Evolutionary conservation across 169 alveolate species (phyloP).

Genomic region (Babesia ovis): DNA sequence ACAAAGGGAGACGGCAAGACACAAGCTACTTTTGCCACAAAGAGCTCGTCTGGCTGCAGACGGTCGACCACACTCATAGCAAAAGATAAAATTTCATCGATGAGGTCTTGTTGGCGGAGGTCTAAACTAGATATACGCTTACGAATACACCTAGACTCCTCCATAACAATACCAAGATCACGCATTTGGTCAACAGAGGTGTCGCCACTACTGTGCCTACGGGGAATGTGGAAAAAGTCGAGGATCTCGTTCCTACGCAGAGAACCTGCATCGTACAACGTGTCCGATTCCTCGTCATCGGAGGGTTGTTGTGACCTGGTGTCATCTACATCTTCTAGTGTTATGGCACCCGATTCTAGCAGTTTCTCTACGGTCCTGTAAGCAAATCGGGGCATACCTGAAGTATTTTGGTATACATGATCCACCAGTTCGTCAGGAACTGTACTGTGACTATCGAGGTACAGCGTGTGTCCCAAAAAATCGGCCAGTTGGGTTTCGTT

Average conservation of each 20-base stretch:
- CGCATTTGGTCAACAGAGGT: constrained; percentile 6
- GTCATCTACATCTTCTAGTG: constrained; percentile 4
- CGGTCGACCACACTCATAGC: constrained; percentile 50
- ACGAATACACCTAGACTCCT: background rate
- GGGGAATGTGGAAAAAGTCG: constrained; percentile 27
- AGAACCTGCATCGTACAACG: background rate
- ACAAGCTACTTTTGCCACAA: constrained; percentile 52
- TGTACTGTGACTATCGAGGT: background rate
- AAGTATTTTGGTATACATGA: constrained; percentile 37
- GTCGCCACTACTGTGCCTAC: background rate
- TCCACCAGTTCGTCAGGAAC: constrained; percentile 43
- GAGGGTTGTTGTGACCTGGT: background rate
- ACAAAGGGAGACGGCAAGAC: constrained; percentile 28
- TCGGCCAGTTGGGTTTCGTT: constrained; percentile 8
- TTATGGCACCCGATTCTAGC: constrained; percentile 19
- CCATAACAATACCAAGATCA: constrained; percentile 14
- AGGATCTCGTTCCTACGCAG: constrained; percentile 28
- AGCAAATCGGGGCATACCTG: constrained; percentile 48
- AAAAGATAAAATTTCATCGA: constrained; percentile 40
- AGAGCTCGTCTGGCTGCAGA: constrained; percentile 48
- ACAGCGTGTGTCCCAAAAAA: constrained; percentile 23
- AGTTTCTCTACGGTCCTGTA: constrained; percentile 30
- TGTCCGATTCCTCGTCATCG: background rate
- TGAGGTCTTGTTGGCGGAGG: background rate
- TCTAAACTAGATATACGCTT: constrained; percentile 8